Evolutionary conservation across 805 yeast genomes (phyloP).

Genomic region (Sungouiozyma intestinalis): DNA sequence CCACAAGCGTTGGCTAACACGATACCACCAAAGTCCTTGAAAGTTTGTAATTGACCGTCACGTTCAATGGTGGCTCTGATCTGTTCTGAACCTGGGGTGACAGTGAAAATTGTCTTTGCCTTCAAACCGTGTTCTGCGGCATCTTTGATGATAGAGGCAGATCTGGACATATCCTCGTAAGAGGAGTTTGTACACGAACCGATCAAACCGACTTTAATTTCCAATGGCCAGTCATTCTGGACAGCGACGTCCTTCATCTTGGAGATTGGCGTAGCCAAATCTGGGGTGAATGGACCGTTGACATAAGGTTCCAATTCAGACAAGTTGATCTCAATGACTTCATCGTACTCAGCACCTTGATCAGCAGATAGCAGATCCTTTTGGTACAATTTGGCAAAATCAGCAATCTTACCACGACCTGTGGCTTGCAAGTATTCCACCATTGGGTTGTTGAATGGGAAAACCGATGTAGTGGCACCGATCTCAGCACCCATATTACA

Average conservation of each 20-base stretch:
- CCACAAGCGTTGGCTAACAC: slow-evolving; percentile 98
- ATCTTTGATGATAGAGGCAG: slow-evolving; percentile 83
- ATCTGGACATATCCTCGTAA: slow-evolving; percentile 96
- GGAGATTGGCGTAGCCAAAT: slow-evolving; percentile 90
- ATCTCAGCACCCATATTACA: slow-evolving; percentile 99
- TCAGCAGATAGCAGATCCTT: slow-evolving; percentile 71
- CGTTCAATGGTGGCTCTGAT: slow-evolving; percentile 96
- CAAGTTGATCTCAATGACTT: slow-evolving; percentile 83
- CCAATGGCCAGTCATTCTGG: slow-evolving; percentile 85
- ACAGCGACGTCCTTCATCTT: slow-evolving; percentile 74
- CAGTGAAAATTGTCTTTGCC: slow-evolving; percentile 84
- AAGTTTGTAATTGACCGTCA: slow-evolving; percentile 84
- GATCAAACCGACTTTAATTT: slow-evolving; percentile 87
- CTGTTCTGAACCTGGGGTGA: slow-evolving; percentile 98
- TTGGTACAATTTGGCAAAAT: slow-evolving; percentile 64
- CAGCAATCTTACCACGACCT: slow-evolving; percentile 73
- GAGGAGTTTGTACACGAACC: slow-evolving; percentile 99
- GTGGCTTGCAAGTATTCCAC: slow-evolving; percentile 79
- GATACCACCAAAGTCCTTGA: slow-evolving; percentile 84
- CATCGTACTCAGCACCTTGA: slow-evolving; percentile 87
- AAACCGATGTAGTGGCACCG: slow-evolving; percentile 95
- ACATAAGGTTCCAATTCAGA: slow-evolving; percentile 87
- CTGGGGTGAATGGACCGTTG: slow-evolving; percentile 98
- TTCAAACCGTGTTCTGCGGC: slow-evolving; percentile 87
- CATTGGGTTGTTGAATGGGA: slow-evolving; percentile 93